Evolutionary conservation across 306 rosid genomes (phyloP).

Genomic region (Sicyos baderoa): DNA sequence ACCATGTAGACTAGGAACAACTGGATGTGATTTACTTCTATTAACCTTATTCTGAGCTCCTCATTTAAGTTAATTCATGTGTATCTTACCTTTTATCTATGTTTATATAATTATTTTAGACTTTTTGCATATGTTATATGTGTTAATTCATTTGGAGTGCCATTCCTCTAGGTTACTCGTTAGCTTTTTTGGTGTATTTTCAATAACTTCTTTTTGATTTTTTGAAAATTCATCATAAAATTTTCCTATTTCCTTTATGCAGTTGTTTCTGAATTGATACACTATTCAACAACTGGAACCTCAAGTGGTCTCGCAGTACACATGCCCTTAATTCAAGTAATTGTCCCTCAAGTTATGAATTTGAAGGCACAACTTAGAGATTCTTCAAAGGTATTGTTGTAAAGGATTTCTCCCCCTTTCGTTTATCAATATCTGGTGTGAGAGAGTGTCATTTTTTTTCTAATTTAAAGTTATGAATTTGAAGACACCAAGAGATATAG

Average conservation of each 20-base stretch:
- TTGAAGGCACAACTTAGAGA: conserved; percentile 87
- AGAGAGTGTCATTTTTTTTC: background rate
- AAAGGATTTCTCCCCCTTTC: conserved; percentile 17
- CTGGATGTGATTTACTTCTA: background rate
- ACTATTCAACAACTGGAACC: conserved; percentile 66
- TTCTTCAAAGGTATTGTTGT: conserved; percentile 66
- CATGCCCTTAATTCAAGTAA: conserved; percentile 86
- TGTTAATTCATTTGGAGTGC: background rate
- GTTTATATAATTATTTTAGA: conserved; percentile 5
- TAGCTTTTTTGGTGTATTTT: background rate
- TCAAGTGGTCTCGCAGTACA: conserved; percentile 63
- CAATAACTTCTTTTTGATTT: background rate
- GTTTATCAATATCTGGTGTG: background rate
- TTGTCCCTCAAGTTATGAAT: conserved; percentile 92
- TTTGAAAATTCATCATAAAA: background rate
- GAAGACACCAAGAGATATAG: background rate
- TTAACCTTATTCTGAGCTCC: background rate
- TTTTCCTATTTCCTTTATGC: conserved; percentile 29
- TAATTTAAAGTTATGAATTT: background rate
- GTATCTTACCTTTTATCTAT: background rate
- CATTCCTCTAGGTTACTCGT: background rate
- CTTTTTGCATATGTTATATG: conserved; percentile 1
- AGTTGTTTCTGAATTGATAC: conserved; percentile 96
- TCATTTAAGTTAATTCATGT: background rate
- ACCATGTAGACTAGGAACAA: background rate